Evolutionary conservation across 345 rosid genomes (phyloP).

Genomic region (Viola odorata): DNA sequence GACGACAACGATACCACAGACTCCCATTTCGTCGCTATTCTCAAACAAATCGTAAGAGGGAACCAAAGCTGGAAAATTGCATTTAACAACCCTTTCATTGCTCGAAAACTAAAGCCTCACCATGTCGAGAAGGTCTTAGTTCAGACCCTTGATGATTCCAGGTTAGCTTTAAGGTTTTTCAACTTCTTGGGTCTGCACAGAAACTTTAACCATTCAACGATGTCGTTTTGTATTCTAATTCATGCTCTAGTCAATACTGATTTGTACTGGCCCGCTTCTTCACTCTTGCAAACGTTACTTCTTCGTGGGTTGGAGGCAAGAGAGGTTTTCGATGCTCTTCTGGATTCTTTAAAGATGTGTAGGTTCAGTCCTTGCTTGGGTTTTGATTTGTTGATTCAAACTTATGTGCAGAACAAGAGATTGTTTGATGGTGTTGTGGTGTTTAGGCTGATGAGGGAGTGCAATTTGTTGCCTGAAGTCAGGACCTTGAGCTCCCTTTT

Average conservation of each 20-base stretch:
- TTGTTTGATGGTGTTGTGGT: slow-evolving; percentile 44
- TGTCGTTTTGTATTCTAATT: slow-evolving; percentile 72
- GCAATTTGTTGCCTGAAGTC: slow-evolving; percentile 50
- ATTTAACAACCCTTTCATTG: slow-evolving; percentile 36
- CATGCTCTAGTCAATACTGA: slow-evolving; percentile 52
- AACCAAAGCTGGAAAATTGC: slow-evolving; percentile 67
- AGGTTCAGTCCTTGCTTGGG: slow-evolving; percentile 51
- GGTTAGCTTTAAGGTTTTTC: slow-evolving; percentile 73
- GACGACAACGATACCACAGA: slow-evolving; percentile 28
- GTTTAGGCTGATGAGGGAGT: slow-evolving; percentile 55
- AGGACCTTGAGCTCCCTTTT: slow-evolving; percentile 67
- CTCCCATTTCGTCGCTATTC: slow-evolving; percentile 35
- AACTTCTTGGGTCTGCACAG: slow-evolving; percentile 84
- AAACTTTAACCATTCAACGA: slow-evolving; percentile 56
- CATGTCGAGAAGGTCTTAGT: slow-evolving; percentile 64
- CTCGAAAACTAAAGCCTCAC: slow-evolving; percentile 31
- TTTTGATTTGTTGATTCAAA: slow-evolving; percentile 80
- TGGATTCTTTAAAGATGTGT: slow-evolving; percentile 37
- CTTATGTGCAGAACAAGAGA: slow-evolving; percentile 58
- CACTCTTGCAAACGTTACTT: slow-evolving; percentile 69
- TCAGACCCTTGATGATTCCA: slow-evolving; percentile 59
- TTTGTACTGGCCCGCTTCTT: slow-evolving; percentile 86
- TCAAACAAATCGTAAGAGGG: slow-evolving; percentile 53
- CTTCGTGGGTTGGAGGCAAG: slow-evolving; percentile 54
- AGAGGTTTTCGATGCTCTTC: slow-evolving; percentile 47